Conservation (phyloP, 1,284 basidiomycete species). For the Tranzscheliella williamsii region DNA sequence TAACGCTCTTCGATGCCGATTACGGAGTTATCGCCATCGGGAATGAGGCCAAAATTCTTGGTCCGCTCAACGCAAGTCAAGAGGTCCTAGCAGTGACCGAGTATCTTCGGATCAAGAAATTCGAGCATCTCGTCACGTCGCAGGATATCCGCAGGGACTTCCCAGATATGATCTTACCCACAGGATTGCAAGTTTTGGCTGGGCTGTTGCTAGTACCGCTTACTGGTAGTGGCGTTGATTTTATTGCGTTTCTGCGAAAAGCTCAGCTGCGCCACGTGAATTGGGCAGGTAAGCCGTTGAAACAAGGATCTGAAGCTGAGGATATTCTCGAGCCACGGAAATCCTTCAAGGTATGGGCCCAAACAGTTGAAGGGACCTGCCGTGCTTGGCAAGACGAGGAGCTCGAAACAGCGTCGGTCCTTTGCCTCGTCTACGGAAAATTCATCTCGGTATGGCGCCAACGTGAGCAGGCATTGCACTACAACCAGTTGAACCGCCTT, state of each 20-base stretch:
- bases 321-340: slow-evolving; percentile 52
- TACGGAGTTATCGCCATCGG: slow-evolving; percentile 82
- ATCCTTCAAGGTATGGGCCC: slow-evolving; percentile 69
- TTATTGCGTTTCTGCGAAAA: slow-evolving; percentile 79
- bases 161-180: slow-evolving; percentile 73
- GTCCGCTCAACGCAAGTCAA: slow-evolving; percentile 78
- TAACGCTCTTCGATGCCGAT: slow-evolving; percentile 81
- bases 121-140: slow-evolving; percentile 59
- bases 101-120: slow-evolving; percentile 76
- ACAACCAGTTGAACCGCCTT: slow-evolving; percentile 77
- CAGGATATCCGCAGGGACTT: slow-evolving; percentile 74
- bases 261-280: slow-evolving; percentile 67
- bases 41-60: slow-evolving; percentile 72
- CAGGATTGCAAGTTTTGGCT: slow-evolving; percentile 74
- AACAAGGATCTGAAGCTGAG: slow-evolving; percentile 59
- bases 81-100: slow-evolving; percentile 82
- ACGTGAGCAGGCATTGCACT: slow-evolving; percentile 76
- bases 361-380: slow-evolving; percentile 74
- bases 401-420: slow-evolving; percentile 79
- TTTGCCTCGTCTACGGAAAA: slow-evolving; percentile 81
- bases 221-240: slow-evolving; percentile 61
- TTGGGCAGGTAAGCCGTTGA: slow-evolving; percentile 69
- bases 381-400: slow-evolving; percentile 84
- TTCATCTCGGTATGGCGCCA: slow-evolving; percentile 88
- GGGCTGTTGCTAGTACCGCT: slow-evolving; percentile 77